phyloP scores from a whole-genome alignment of 2,329 filamentous ascomycete species.

The Torrubiella hemipterigena region DNA sequence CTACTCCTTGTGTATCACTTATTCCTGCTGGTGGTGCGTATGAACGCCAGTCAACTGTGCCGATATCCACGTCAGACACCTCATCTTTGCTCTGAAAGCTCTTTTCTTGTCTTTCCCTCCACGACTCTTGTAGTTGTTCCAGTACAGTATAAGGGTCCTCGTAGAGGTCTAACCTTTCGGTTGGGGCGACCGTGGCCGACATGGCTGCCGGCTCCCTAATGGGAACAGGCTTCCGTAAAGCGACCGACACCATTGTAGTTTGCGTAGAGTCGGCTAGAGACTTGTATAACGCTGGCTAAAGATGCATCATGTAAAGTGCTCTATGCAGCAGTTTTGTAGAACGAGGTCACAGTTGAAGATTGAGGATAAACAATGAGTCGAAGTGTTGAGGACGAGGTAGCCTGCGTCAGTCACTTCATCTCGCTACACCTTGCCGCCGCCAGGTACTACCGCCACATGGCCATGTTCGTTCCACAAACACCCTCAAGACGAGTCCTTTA shows the following conservation, averaged over 20 bases:
- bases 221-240: background rate
- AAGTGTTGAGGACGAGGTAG: too few relatives aligned
- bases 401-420: too few relatives aligned
- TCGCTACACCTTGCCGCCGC: too few relatives aligned
- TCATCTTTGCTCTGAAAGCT: constrained; percentile 10
- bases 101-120: constrained; percentile 10
- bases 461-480: too few relatives aligned
- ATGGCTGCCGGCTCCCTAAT: background rate
- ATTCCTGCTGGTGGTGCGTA: constrained; percentile 34
- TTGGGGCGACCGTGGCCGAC: background rate
- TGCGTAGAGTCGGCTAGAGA: background rate
- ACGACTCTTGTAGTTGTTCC: constrained; percentile 1
- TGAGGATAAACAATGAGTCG: too few relatives aligned
- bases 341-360: too few relatives aligned
- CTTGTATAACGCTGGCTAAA: too few relatives aligned
- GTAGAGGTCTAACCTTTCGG: background rate
- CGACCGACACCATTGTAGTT: background rate
- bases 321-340: too few relatives aligned
- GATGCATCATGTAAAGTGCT: too few relatives aligned
- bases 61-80: constrained; percentile 12
- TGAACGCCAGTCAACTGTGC: constrained; percentile 29
- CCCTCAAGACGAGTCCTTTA: too few relatives aligned
- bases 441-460: too few relatives aligned
- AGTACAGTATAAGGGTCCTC: background rate
- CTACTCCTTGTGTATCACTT: constrained; percentile 21